phyloP scores from a whole-genome alignment of 2,329 filamentous ascomycete species.

The Pezicula neosporulosa region DNA sequence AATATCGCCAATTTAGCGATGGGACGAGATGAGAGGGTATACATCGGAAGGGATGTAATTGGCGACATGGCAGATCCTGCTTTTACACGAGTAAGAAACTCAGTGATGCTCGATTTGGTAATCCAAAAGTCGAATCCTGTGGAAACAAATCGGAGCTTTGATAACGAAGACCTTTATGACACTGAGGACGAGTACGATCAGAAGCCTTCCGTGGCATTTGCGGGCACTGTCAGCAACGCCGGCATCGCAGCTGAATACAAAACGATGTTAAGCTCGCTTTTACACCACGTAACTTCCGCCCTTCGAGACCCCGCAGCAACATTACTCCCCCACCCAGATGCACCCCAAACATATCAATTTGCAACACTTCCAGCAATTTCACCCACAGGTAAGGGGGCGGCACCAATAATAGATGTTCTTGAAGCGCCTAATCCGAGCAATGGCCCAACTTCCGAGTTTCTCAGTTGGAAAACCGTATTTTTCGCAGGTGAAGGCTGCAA shows the following conservation, averaged over 20 bases:
- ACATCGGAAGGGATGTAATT: slow-evolving; percentile 72
- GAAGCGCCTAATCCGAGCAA: slow-evolving; percentile 32
- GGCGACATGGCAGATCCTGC: slow-evolving; percentile 77
- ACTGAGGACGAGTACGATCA: slow-evolving; percentile 12
- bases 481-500: slow-evolving; percentile 66
- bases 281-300: slow-evolving; percentile 46
- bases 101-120: slow-evolving; percentile 69
- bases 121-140: slow-evolving; percentile 40
- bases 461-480: slow-evolving; percentile 70
- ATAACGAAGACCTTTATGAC: slow-evolving; percentile 16
- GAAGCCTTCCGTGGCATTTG: slow-evolving; percentile 7
- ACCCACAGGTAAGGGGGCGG: slow-evolving; percentile 56
- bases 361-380: slow-evolving; percentile 41
- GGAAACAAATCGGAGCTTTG: slow-evolving; percentile 14
- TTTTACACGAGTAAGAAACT: slow-evolving; percentile 75
- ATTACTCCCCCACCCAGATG: slow-evolving; percentile 31
- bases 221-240: slow-evolving; percentile 11
- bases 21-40: slow-evolving; percentile 83
- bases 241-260: slow-evolving; percentile 28
- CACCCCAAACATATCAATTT: slow-evolving; percentile 26
- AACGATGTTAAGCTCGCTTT: slow-evolving; percentile 39
- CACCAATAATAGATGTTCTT: slow-evolving; percentile 62
- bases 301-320: slow-evolving; percentile 40
- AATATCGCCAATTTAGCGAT: slow-evolving; percentile 78
- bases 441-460: slow-evolving; percentile 30